Percentiles rank a stretch among this genome's conserved stretches.
These are phyloP conservation scores for Aspergillus sp. DNA, from an alignment of 2,329 filamentous ascomycete species.

Conservation along the genomic window DNA sequence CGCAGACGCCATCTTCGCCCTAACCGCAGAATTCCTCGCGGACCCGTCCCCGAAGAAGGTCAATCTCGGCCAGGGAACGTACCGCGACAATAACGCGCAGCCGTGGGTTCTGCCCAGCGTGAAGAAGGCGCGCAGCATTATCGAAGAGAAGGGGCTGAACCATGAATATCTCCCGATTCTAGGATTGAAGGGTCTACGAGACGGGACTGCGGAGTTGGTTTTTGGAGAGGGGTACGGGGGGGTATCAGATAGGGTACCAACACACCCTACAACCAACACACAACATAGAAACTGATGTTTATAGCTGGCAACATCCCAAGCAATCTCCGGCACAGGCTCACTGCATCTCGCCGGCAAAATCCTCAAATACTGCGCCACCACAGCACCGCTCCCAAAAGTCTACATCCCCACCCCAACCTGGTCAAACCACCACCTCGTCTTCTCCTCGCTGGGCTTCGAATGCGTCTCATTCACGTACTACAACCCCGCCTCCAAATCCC, in stretches of 20 bases:
- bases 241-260: slow-evolving; percentile 14
- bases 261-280: too few relatives aligned
- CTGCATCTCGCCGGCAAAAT: slow-evolving; percentile 26
- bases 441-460: slow-evolving; percentile 76
- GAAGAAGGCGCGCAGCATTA: slow-evolving; percentile 46
- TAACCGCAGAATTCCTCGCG: slow-evolving; percentile 58
- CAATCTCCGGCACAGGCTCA: slow-evolving; percentile 77
- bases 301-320: slow-evolving; percentile 59
- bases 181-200: slow-evolving; percentile 76
- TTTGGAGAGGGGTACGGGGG: slow-evolving; percentile 54
- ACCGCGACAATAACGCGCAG: slow-evolving; percentile 86
- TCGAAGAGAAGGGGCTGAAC: slow-evolving; percentile 68
- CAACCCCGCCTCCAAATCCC: slow-evolving; percentile 10
- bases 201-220: slow-evolving; percentile 81
- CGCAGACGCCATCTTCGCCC: slow-evolving; percentile 25
- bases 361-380: slow-evolving; percentile 7
- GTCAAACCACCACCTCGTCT: slow-evolving; percentile 97
- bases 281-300: too few relatives aligned
- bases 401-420: slow-evolving; percentile 94
- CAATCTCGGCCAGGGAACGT: slow-evolving; percentile 89
- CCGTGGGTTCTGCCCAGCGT: slow-evolving; percentile 93
- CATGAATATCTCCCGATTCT: slow-evolving; percentile 97
- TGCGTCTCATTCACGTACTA: slow-evolving; percentile 51
- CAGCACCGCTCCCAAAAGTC: slow-evolving; percentile 46
- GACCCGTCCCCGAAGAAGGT: slow-evolving; percentile 75